Evolutionary conservation across 129 eudicot species (phyloP).

Genomic region (Tagetes patula): DNA sequence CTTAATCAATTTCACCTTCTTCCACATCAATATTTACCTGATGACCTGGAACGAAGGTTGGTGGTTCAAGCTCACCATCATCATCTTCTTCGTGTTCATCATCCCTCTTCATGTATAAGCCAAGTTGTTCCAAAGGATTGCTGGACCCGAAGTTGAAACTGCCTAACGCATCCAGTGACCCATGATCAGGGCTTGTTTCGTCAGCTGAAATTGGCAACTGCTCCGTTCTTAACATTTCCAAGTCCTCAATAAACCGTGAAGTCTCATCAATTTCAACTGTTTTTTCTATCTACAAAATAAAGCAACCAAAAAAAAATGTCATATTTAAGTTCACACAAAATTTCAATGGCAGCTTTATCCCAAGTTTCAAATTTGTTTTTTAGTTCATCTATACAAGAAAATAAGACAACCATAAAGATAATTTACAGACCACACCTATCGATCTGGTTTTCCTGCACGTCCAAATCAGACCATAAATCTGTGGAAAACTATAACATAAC

Average conservation of each 20-base stretch:
- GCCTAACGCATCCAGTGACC: constrained; percentile 64
- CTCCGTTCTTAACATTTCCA: constrained; percentile 68
- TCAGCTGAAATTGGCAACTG: constrained; percentile 54
- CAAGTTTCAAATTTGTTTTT: background rate
- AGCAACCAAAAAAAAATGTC: background rate
- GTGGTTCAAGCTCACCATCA: constrained; percentile 68
- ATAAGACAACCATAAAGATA: too few species aligned
- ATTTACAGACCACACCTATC: too few species aligned
- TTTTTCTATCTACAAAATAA: constrained; percentile 58
- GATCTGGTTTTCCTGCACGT: background rate
- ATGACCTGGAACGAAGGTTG: constrained; percentile 21
- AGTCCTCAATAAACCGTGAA: constrained; percentile 67
- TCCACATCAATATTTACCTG: constrained; percentile 51
- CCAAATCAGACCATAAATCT: background rate
- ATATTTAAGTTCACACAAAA: background rate
- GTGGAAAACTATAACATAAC: background rate
- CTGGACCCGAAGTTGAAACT: constrained; percentile 78
- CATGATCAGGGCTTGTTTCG: constrained; percentile 69
- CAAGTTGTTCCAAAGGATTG: constrained; percentile 90
- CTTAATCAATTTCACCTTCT: constrained; percentile 90
- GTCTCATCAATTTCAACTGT: constrained; percentile 87
- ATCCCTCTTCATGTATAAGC: constrained; percentile 78
- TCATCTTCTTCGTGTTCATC: constrained; percentile 85
- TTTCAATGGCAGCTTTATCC: background rate
- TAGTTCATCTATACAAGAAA: too few species aligned